These are phyloP conservation scores for Boletus pseudo-olivaceus DNA, from an alignment of 768 basidiomycete species.

Conservation along the genomic window DNA sequence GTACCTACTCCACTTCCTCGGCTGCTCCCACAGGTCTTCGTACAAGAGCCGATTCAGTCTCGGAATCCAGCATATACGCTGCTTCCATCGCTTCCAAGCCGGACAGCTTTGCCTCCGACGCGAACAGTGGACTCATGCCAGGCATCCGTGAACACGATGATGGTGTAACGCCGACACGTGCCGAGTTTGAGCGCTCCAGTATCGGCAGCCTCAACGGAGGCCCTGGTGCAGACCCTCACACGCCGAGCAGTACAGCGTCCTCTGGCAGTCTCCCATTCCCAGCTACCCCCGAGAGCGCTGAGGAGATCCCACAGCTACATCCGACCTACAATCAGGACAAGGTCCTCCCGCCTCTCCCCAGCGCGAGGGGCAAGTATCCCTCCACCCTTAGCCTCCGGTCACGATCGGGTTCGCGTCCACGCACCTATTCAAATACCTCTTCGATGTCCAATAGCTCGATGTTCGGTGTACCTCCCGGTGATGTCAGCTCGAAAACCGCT, in stretches of 20 bases:
- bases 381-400: constrained; percentile 15
- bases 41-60: constrained; percentile 14
- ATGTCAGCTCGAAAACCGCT: constrained; percentile 7
- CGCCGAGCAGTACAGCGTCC: constrained; percentile 31
- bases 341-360: constrained; percentile 31
- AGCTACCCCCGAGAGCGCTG: constrained; percentile 24
- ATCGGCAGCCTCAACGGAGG: constrained; percentile 21
- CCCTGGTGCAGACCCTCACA: constrained; percentile 20
- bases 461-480: constrained; percentile 2
- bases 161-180: constrained; percentile 29
- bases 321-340: constrained; percentile 26
- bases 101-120: constrained; percentile 4
- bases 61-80: constrained; percentile 19
- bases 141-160: constrained; percentile 30
- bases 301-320: constrained; percentile 11
- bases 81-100: constrained; percentile 13
- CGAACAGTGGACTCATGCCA: constrained; percentile 19
- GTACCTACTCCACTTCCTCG: constrained; percentile 21
- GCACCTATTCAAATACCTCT: constrained; percentile 35
- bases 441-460: constrained; percentile 22
- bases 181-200: constrained; percentile 27
- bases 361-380: constrained; percentile 18
- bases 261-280: constrained; percentile 31
- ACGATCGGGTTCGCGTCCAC: constrained; percentile 19
- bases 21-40: constrained; percentile 1